These are phyloP conservation scores for Cyclostephanos tholiformis DNA, from an alignment of 108 stramenopile genomes.

Conservation along the genomic window DNA sequence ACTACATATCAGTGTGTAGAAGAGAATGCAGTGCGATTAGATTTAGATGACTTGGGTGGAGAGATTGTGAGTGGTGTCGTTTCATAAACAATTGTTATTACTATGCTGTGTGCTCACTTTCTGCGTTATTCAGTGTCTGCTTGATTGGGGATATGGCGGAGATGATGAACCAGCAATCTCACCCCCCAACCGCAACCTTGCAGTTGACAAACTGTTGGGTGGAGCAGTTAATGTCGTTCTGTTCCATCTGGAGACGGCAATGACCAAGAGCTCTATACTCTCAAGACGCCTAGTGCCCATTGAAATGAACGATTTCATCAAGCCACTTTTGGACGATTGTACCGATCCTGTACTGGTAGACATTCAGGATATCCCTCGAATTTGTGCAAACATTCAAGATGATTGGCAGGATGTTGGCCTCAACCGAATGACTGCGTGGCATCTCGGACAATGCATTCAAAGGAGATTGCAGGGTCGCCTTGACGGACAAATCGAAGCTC, in stretches of 20 bases:
- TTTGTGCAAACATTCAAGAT: slow-evolving; percentile 42
- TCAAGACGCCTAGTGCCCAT: slow-evolving; percentile 35
- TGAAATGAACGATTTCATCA: slow-evolving; percentile 57
- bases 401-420: slow-evolving; percentile 51
- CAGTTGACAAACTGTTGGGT: slow-evolving; percentile 40
- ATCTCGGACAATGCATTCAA: slow-evolving; percentile 49
- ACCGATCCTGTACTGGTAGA: slow-evolving; percentile 46
- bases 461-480: slow-evolving; percentile 30
- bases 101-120: no score
- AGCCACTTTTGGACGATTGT: slow-evolving; percentile 38
- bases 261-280: slow-evolving; percentile 10
- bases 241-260: slow-evolving; percentile 31
- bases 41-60: slow-evolving; percentile 54
- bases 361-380: slow-evolving; percentile 45
- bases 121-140: slow-evolving; percentile 12
- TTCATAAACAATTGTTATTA: no score
- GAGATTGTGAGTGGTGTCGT: slow-evolving; percentile 19
- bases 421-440: slow-evolving; percentile 58
- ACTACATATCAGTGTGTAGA: slow-evolving; percentile 11
- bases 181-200: slow-evolving; percentile 41
- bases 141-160: slow-evolving; percentile 45
- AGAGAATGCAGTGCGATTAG: slow-evolving; percentile 43
- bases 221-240: slow-evolving; percentile 40
- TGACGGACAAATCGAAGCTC: slow-evolving; percentile 35
- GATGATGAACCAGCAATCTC: slow-evolving; percentile 43